Evolutionary conservation across 495 filamentous ascomycete genomes (phyloP).

Genomic region (Penicillium alfredii): DNA sequence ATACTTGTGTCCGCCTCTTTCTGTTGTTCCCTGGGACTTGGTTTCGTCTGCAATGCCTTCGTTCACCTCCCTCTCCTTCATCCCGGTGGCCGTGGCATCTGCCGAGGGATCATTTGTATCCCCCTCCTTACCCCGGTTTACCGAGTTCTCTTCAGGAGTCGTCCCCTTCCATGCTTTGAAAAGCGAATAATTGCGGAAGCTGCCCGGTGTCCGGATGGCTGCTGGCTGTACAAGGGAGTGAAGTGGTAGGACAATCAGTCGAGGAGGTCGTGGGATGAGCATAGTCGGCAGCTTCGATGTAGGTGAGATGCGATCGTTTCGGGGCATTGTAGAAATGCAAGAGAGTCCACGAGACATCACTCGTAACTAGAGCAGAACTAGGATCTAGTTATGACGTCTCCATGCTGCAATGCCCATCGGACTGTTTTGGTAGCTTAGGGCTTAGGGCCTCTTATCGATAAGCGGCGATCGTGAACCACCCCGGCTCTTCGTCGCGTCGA

Average conservation of each 20-base stretch:
- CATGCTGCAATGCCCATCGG: conserved; percentile 26
- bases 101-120: conserved; percentile 39
- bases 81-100: conserved; percentile 29
- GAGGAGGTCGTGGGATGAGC: conserved; percentile 5
- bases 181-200: conserved; percentile 15
- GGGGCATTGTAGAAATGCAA: too few species aligned
- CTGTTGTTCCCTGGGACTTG: conserved; percentile 37
- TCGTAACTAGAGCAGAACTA: too few species aligned
- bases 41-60: conserved; percentile 29
- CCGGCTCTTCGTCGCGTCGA: neutral
- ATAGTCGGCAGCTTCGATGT: conserved; percentile 4
- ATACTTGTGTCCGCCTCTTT: conserved; percentile 39
- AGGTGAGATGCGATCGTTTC: conserved; percentile 6
- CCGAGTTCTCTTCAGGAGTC: conserved; percentile 28
- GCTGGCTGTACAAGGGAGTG: conserved; percentile 14
- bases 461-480: conserved; percentile 3
- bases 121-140: conserved; percentile 31
- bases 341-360: too few species aligned
- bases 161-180: conserved; percentile 35
- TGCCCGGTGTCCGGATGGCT: conserved; percentile 1
- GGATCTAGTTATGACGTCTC: conserved; percentile 26
- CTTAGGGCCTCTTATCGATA: conserved; percentile 22
- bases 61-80: conserved; percentile 35
- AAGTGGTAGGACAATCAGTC: conserved; percentile 10
- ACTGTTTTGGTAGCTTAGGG: neutral